These are phyloP conservation scores for Haplosporangium gracile DNA, from an alignment of 192 early-diverging fungal genomes.

Conservation along the genomic window DNA sequence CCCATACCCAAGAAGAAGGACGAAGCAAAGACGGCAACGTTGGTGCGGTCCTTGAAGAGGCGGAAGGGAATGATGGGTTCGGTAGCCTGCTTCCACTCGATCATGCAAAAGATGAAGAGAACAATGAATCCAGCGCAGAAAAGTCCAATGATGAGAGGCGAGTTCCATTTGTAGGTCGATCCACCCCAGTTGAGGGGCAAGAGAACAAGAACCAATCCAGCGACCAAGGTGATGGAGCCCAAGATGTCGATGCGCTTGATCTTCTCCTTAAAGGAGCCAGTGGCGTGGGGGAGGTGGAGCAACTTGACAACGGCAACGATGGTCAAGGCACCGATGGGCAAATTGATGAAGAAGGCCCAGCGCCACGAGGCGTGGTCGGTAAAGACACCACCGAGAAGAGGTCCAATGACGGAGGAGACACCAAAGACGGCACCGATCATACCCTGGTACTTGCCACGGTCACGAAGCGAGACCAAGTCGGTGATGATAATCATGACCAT, in stretches of 20 bases:
- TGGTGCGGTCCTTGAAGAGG: constrained; percentile 67
- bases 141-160: constrained; percentile 65
- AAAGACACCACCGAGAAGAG: constrained; percentile 56
- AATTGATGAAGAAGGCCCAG: constrained; percentile 73
- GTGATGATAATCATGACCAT: constrained; percentile 77
- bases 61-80: constrained; percentile 80
- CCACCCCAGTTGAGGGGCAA: constrained; percentile 85
- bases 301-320: constrained; percentile 57
- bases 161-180: constrained; percentile 74
- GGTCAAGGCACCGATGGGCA: constrained; percentile 69
- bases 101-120: constrained; percentile 63
- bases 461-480: constrained; percentile 72
- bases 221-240: constrained; percentile 67
- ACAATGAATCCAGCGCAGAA: constrained; percentile 65
- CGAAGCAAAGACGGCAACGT: constrained; percentile 56
- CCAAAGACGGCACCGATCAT: constrained; percentile 69
- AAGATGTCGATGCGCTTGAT: constrained; percentile 73
- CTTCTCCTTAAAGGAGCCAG: constrained; percentile 66
- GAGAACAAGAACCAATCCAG: constrained; percentile 69
- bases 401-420: constrained; percentile 66
- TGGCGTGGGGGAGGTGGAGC: constrained; percentile 67
- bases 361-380: constrained; percentile 70
- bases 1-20: constrained; percentile 60
- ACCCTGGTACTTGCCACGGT: constrained; percentile 79
- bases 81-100: constrained; percentile 75